Percentiles rank a stretch among this genome's conserved stretches.
Evolutionary conservation across 495 filamentous ascomycete species (phyloP).

Genomic region (Hypoxylon cercidicola): DNA sequence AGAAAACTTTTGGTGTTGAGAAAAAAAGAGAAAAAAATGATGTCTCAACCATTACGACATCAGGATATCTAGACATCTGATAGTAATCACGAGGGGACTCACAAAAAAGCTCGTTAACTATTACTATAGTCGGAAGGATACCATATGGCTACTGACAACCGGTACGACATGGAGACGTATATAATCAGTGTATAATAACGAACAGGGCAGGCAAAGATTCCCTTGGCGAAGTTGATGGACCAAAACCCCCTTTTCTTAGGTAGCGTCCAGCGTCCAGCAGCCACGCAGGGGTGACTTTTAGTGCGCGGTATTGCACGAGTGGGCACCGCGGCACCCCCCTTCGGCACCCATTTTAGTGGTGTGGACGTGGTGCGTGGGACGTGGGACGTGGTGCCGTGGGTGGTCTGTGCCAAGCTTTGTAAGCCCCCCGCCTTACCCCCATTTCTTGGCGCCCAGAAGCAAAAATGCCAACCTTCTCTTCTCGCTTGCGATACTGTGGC

Average conservation of each 20-base stretch:
- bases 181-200: conserved; percentile 7
- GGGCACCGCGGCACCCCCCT: too few relatives aligned
- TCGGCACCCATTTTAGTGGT: conserved; percentile 5
- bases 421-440: conserved; percentile 18
- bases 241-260: too few relatives aligned
- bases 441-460: conserved; percentile 18
- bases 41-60: neutral
- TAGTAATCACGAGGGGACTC: neutral
- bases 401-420: conserved; percentile 30
- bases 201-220: neutral
- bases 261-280: too few relatives aligned
- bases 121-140: conserved; percentile 1
- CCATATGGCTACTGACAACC: conserved; percentile 2
- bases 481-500: conserved; percentile 21
- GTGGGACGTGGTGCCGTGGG: neutral
- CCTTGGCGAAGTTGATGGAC: neutral
- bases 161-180: neutral
- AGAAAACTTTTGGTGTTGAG: neutral
- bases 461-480: conserved; percentile 19
- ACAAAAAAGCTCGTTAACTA: neutral
- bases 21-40: neutral
- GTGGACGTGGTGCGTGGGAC: neutral
- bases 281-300: too few relatives aligned
- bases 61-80: neutral
- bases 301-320: too few relatives aligned